Conservation (phyloP, 1,139 yeast genomes). For the Taphrina wiesneri region DNA sequence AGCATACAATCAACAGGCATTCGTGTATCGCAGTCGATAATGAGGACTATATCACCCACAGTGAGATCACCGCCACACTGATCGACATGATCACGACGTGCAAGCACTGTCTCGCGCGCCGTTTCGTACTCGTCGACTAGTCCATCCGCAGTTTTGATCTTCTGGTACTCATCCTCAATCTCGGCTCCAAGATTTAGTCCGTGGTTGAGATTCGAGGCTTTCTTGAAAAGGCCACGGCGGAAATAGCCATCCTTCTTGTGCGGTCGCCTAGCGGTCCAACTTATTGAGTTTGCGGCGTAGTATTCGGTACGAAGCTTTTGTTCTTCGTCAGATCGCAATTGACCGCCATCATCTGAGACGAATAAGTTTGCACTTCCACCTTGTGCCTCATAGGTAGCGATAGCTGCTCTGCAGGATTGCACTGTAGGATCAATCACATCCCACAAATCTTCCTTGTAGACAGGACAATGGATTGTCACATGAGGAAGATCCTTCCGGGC, state of each 20-base stretch:
- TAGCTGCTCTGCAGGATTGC: constrained; percentile 37
- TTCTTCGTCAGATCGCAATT: constrained; percentile 37
- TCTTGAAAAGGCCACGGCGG: constrained; percentile 32
- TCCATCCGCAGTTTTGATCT: constrained; percentile 35
- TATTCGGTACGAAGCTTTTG: constrained; percentile 32
- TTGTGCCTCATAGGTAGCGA: constrained; percentile 39
- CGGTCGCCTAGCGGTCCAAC: constrained; percentile 38
- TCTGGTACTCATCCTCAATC: constrained; percentile 36
- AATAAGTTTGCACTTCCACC: constrained; percentile 39
- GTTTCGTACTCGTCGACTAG: constrained; percentile 34
- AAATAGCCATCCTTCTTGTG: constrained; percentile 37
- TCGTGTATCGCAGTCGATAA: constrained; percentile 39
- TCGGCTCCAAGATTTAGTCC: constrained; percentile 33
- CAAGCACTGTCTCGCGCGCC: constrained; percentile 7
- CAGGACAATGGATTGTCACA: constrained; percentile 38
- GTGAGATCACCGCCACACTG: constrained; percentile 36
- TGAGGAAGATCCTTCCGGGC: constrained; percentile 37
- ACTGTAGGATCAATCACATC: constrained; percentile 39
- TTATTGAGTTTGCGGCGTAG: constrained; percentile 35
- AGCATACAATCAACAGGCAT: constrained; percentile 38
- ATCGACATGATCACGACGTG: constrained; percentile 5
- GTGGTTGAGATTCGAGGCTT: constrained; percentile 32
- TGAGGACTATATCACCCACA: constrained; percentile 37
- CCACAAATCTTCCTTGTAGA: constrained; percentile 35
- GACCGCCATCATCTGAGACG: constrained; percentile 39